Evolutionary conservation across 2,329 filamentous ascomycete species (phyloP), one percentile per base, ranked within the genome.

Genomic region (Onygena corvina): DNA sequence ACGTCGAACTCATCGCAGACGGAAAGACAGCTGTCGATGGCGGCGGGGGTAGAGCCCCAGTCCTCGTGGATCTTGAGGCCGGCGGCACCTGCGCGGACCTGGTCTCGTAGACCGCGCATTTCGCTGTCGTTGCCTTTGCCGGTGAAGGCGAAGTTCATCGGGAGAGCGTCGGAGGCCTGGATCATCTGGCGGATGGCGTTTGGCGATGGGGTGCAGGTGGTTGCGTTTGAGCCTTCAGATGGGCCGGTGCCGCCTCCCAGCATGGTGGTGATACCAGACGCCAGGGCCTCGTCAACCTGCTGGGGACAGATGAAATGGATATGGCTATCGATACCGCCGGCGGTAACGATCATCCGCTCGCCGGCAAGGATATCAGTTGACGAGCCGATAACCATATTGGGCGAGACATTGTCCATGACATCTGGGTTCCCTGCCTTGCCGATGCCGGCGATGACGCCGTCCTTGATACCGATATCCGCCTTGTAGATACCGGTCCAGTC

Each of bases 361-460:
- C 80, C 89, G 14, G 90, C 87, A 62, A 96, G 81, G 18, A 95
- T 86, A 71, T 96, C 90, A 0, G 90, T 96, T 57, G 84, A 86
- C 54, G 82, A 83, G 8, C 90, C 90, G 7, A 95, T 79, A 1
- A 94, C 71, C 80, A 96, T 80, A 50, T 80, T 75, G 0, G 79
- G 73, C 52, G 83, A 74, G 4, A 96, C 86, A 3, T 86, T 86
- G 27, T 92, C 83, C 90, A 95, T 95, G 42, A 94, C 80, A 67
- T 96, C 90, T n/a, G 90, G 90, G 60, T 95, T 96, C 16, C 90
- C 90, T 12, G 90, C 87, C 68, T 96, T 95, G 52, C 90, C 90
- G 57, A 96, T 90, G 0, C 80, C 90, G 23, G 83, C 81, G 59
- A 96, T 95, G 33, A 84, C 64, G 1, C 90, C 89, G 57, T 88